Evolutionary conservation across 257 asterid species (phyloP), one percentile per base, ranked within the genome.

Genomic region (Capsicum baccatum): DNA sequence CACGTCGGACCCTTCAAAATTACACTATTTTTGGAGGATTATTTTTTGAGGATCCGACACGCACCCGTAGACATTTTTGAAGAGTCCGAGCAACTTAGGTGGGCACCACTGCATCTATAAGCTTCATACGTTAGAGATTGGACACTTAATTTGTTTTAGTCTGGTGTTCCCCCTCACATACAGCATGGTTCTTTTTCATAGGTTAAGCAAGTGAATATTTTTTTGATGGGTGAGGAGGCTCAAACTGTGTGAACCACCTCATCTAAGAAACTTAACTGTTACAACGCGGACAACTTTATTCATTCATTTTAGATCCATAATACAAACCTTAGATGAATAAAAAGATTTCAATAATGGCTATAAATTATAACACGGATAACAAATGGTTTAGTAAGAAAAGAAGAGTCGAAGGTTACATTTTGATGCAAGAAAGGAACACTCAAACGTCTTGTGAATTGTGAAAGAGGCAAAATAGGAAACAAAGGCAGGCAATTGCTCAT

Each of bases 401-500:
- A 54, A 54, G 82, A 54, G 82, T 78, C 66, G 26, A 26, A 15
- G 47, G 16, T 78, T 33, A 54, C 33, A 78, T 54, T 78, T 78
- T 26, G 82, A 50, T 76, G 44, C 47, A 76, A 74, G 48, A 62
- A 76, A 50, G 80, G 81, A 76, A 15, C 48, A 76, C 4, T 21
- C 19, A 26, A 76, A 21, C 21, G 2, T 52, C 63, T 76, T 52
- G 63, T 33, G 11, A 26, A 76, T 76, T 76, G 63, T 52, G 81
- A 26, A 52, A 52, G 48, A 48, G 3, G 63, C 19, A 50, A 73
- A 44, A 50, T 76, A 76, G 14, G 48, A 76, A 76, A 54, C 64
- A 78, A 62, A 78, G 64, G 44, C 6, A 54, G 66, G 82, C 33
- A 52, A 54, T 78, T 78, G 64, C 82, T 78, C 82, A 78, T 78